Conservation (phyloP, 2,329 filamentous ascomycete species). For the Cryphonectria carpinicola region DNA sequence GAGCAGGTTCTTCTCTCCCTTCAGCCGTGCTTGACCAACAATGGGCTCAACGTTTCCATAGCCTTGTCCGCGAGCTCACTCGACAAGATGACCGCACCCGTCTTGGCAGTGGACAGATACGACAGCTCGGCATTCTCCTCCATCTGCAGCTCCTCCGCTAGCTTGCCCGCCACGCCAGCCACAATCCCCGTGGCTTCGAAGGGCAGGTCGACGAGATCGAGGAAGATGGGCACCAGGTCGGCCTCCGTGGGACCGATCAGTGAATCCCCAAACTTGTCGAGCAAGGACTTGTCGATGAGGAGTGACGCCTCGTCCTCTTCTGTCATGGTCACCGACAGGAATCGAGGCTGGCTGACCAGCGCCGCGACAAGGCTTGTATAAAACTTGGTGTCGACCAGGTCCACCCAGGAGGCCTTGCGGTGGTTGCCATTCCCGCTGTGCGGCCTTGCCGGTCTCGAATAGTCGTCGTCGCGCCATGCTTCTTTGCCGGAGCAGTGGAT, state of each 20-base stretch:
- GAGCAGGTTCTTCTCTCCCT: background rate
- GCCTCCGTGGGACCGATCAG: slow-evolving; percentile 76
- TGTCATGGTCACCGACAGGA: slow-evolving; percentile 75
- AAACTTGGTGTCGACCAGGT: slow-evolving; percentile 64
- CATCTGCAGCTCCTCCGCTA: slow-evolving; percentile 72
- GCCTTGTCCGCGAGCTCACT: slow-evolving; percentile 75
- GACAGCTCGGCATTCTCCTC: slow-evolving; percentile 73
- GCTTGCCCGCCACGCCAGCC: slow-evolving; percentile 83
- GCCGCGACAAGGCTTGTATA: slow-evolving; percentile 67
- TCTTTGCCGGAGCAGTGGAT: slow-evolving; percentile 79
- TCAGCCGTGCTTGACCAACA: slow-evolving; percentile 45
- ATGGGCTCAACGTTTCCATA: slow-evolving; percentile 67
- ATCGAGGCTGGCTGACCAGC: slow-evolving; percentile 64
- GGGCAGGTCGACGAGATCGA: slow-evolving; percentile 80
- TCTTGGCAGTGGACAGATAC: slow-evolving; percentile 86
- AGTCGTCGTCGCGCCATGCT: slow-evolving; percentile 43
- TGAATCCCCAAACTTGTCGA: slow-evolving; percentile 70
- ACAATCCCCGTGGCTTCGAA: slow-evolving; percentile 93
- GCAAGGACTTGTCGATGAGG: slow-evolving; percentile 69
- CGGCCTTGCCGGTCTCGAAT: slow-evolving; percentile 40
- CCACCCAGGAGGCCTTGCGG: slow-evolving; percentile 54
- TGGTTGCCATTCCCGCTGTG: slow-evolving; percentile 44
- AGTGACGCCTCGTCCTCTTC: slow-evolving; percentile 75
- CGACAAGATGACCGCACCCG: slow-evolving; percentile 85
- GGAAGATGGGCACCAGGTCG: slow-evolving; percentile 80